Evolutionary conservation across 2,329 filamentous ascomycete genomes (phyloP).

Genomic region (Aspergillus sp.): DNA sequence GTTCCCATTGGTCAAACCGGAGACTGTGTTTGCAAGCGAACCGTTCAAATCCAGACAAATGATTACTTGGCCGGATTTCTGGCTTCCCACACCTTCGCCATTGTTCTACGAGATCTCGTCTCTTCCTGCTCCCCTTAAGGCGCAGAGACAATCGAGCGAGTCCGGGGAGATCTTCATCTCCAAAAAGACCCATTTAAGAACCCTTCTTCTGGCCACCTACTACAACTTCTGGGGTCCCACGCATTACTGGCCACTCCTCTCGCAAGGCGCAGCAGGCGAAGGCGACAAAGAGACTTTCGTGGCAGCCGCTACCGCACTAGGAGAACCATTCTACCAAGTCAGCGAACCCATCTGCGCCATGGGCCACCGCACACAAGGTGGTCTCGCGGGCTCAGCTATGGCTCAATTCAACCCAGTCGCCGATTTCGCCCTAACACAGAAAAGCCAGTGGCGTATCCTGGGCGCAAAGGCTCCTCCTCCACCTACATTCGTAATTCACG

Average conservation of each 20-base stretch:
- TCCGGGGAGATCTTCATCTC: slow-evolving; percentile 40
- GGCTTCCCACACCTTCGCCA: slow-evolving; percentile 32
- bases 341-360: slow-evolving; percentile 27
- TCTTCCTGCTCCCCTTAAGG: slow-evolving; percentile 14
- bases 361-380: slow-evolving; percentile 20
- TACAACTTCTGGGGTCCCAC: slow-evolving; percentile 43
- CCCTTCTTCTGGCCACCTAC: slow-evolving; percentile 41
- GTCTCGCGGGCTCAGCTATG: slow-evolving; percentile 32
- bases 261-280: slow-evolving; percentile 41
- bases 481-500: slow-evolving; percentile 33
- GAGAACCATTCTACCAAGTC: slow-evolving; percentile 37
- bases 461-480: slow-evolving; percentile 21
- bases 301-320: slow-evolving; percentile 35
- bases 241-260: slow-evolving; percentile 40
- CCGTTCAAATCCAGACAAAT: slow-evolving; percentile 37
- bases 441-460: slow-evolving; percentile 16
- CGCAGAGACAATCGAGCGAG: slow-evolving; percentile 31
- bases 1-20: slow-evolving; percentile 38
- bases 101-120: slow-evolving; percentile 34
- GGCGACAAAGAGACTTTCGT: slow-evolving; percentile 47
- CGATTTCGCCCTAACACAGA: slow-evolving; percentile 22
- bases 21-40: slow-evolving; percentile 33
- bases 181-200: slow-evolving; percentile 34
- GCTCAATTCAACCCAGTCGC: slow-evolving; percentile 30
- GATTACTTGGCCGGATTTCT: slow-evolving; percentile 44